These are phyloP conservation scores for Epichloe glyceriae DNA, from an alignment of 2,329 filamentous ascomycete genomes.

Conservation along the genomic window DNA sequence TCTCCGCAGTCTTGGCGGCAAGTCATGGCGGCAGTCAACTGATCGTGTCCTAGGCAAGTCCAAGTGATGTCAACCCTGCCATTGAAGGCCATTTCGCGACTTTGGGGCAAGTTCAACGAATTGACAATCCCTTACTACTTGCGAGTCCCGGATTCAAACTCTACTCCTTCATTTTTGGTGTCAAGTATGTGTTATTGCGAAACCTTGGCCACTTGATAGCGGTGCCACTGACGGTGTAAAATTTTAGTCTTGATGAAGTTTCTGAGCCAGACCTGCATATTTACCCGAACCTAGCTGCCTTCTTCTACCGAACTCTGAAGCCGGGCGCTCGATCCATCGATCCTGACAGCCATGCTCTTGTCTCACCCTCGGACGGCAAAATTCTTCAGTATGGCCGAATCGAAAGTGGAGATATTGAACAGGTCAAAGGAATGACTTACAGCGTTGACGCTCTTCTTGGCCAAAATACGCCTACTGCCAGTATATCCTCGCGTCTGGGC, in stretches of 20 bases:
- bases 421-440: conserved; percentile 98
- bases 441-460: conserved; percentile 87
- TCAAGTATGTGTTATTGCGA: conserved; percentile 38
- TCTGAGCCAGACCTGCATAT: conserved; percentile 76
- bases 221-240: conserved; percentile 11
- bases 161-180: conserved; percentile 85
- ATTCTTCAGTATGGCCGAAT: conserved; percentile 88
- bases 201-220: neutral
- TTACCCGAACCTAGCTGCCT: conserved; percentile 87
- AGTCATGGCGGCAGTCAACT: neutral
- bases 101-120: conserved; percentile 90
- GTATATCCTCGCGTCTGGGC: conserved; percentile 25
- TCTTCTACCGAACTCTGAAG: conserved; percentile 94
- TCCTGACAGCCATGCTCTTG: conserved; percentile 61
- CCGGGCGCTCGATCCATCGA: conserved; percentile 78
- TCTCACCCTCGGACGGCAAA: conserved; percentile 83
- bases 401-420: conserved; percentile 86
- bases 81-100: conserved; percentile 74
- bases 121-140: conserved; percentile 77
- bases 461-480: conserved; percentile 42
- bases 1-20: neutral
- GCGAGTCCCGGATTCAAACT: conserved; percentile 78
- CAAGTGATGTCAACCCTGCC: conserved; percentile 89
- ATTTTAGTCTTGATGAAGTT: conserved; percentile 64
- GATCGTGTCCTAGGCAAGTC: conserved; percentile 48